Percentiles rank a stretch among this genome's conserved stretches.
These are phyloP conservation scores for Piper longum DNA, from an alignment of 164 flowering plant genomes.

Conservation along the genomic window DNA sequence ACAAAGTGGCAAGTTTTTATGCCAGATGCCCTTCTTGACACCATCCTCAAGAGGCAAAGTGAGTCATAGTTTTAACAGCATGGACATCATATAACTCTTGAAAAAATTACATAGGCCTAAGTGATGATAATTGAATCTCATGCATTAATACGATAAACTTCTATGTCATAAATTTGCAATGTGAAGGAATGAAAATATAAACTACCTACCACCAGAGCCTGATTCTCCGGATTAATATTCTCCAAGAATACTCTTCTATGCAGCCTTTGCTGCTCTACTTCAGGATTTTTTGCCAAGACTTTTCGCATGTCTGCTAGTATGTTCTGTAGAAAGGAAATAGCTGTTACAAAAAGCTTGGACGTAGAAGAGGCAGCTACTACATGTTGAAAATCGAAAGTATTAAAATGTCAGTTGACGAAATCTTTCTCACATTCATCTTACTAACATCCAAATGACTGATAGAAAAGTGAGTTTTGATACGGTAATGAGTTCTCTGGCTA, in stretches of 20 bases:
- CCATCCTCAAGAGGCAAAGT: too few species aligned
- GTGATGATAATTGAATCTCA: too few species aligned
- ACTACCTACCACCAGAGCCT: constrained; percentile 63
- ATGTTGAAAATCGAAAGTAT: neutral
- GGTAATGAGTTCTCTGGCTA: constrained; percentile 94
- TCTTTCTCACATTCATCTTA: constrained; percentile 72
- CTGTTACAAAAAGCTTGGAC: too few species aligned
- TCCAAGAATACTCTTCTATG: constrained; percentile 91
- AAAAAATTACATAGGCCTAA: too few species aligned
- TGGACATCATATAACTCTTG: too few species aligned
- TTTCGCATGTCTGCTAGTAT: constrained; percentile 98
- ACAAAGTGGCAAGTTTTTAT: too few species aligned
- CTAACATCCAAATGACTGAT: constrained; percentile 88
- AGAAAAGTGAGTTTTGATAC: constrained; percentile 82
- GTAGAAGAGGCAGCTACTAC: neutral
- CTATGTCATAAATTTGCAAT: neutral
- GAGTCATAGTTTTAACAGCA: too few species aligned
- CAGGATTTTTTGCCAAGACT: constrained; percentile 92
- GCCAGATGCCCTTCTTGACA: too few species aligned
- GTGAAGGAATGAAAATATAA: neutral
- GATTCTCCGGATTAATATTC: constrained; percentile 65
- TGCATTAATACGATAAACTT: too few species aligned
- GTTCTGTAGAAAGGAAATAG: constrained; percentile 30
- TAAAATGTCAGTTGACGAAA: neutral
- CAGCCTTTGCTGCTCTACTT: constrained; percentile 87